phyloP scores from a whole-genome alignment of 345 rosid species.

The Triadica sebifera region DNA sequence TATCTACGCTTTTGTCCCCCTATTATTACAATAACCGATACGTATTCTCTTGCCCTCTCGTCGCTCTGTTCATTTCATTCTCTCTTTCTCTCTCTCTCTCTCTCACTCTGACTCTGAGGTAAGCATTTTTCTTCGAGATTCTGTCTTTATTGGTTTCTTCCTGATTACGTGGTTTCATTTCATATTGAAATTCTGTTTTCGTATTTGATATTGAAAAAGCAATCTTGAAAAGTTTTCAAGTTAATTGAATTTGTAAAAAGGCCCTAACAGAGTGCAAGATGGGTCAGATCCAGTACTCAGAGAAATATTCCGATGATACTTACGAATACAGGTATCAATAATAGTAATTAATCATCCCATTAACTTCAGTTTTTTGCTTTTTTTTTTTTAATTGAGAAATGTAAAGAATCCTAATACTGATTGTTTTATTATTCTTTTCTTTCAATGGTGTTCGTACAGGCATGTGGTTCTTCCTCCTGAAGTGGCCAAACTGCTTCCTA shows the following conservation, averaged over 20 bases:
- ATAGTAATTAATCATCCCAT: neutral
- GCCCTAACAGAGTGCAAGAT: slow-evolving; percentile 21
- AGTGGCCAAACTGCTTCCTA: slow-evolving; percentile 88
- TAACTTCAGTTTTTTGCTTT: neutral
- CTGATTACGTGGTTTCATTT: neutral
- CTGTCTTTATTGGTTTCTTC: too few relatives aligned
- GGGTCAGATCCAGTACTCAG: slow-evolving; percentile 99
- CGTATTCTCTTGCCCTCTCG: neutral
- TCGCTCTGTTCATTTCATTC: neutral
- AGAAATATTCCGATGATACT: slow-evolving; percentile 91
- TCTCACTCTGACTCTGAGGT: neutral
- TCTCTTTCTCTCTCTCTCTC: too few relatives aligned
- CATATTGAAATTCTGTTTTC: neutral
- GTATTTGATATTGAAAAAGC: neutral
- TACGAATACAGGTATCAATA: slow-evolving; percentile 68
- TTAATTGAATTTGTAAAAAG: neutral
- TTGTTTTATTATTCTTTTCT: neutral
- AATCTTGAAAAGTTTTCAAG: neutral
- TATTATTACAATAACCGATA: neutral
- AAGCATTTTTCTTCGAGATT: neutral
- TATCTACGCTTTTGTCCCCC: neutral
- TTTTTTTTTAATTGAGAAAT: neutral
- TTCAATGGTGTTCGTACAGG: slow-evolving; percentile 39
- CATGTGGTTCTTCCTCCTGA: slow-evolving; percentile 97
- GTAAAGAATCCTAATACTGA: neutral